These are phyloP conservation scores for Ormosia semicastrata DNA, from an alignment of 306 rosid species.

Conservation along the genomic window DNA sequence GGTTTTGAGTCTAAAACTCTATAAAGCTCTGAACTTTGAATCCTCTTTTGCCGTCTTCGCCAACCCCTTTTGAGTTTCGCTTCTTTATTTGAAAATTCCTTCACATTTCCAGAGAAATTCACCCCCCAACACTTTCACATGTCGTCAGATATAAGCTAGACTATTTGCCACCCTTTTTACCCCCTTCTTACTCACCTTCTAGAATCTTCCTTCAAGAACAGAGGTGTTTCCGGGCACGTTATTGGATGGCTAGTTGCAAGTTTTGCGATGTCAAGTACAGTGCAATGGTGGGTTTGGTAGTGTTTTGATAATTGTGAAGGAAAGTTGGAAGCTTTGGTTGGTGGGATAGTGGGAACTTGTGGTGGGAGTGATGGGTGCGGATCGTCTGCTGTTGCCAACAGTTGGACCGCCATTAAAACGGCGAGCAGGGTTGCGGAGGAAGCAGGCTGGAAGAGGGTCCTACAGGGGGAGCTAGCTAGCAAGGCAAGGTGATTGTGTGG, in stretches of 20 bases:
- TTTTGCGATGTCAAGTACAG: slow-evolving; percentile 15
- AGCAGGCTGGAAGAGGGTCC: slow-evolving; percentile 99
- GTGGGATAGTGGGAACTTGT: slow-evolving; percentile 36
- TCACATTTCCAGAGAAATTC: not conserved
- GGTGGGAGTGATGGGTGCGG: slow-evolving; percentile 71
- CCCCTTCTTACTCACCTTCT: not conserved
- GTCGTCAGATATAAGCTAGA: slow-evolving; percentile 95
- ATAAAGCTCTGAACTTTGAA: slow-evolving; percentile 30
- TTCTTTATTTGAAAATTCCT: not conserved
- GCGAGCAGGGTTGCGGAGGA: slow-evolving; percentile 97
- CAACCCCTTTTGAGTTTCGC: slow-evolving; percentile 2
- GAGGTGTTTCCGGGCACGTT: too few relatives aligned
- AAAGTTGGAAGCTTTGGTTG: slow-evolving; percentile 31
- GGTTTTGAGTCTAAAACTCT: not conserved
- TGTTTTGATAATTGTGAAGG: slow-evolving; percentile 15
- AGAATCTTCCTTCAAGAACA: not conserved
- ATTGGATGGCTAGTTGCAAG: slow-evolving; percentile 44
- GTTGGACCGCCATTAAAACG: slow-evolving; percentile 99
- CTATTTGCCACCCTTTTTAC: not conserved
- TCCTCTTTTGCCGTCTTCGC: not conserved
- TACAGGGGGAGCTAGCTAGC: slow-evolving; percentile 88
- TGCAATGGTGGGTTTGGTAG: slow-evolving; percentile 13
- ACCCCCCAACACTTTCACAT: slow-evolving; percentile 34
- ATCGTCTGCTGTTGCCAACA: slow-evolving; percentile 70
- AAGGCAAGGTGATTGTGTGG: slow-evolving; percentile 1